Percentiles rank a stretch among this genome's conserved stretches.
phyloP scores from a whole-genome alignment of 495 filamentous ascomycete genomes.

The Schizothecium vesticola region DNA sequence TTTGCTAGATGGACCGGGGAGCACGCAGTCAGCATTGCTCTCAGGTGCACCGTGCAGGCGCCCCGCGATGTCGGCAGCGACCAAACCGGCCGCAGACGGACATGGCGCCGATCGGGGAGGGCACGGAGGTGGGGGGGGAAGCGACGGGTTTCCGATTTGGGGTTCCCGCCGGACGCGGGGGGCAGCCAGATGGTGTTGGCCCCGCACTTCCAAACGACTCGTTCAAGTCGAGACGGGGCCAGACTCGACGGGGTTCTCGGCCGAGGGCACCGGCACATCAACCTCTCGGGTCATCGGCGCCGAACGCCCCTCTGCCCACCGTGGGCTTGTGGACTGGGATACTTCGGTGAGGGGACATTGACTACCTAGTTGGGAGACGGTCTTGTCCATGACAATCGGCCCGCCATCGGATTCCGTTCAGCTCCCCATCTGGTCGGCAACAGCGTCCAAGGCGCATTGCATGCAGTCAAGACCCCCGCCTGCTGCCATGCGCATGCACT shows the following conservation, averaged over 20 bases:
- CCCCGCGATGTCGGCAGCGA: background rate
- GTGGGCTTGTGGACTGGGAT: background rate
- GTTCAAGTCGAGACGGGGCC: background rate
- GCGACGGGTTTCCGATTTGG: background rate
- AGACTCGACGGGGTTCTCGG: background rate
- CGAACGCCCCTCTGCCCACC: background rate
- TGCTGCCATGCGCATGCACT: background rate
- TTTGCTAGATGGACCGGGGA: background rate
- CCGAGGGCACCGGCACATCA: background rate
- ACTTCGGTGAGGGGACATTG: background rate
- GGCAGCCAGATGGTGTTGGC: background rate
- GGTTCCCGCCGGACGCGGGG: background rate
- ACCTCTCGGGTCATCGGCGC: background rate
- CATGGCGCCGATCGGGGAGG: background rate
- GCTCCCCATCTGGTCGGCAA: background rate
- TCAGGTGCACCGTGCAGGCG: background rate
- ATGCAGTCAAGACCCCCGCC: background rate
- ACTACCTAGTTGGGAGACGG: background rate
- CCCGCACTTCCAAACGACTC: background rate
- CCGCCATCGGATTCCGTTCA: background rate
- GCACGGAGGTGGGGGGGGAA: background rate
- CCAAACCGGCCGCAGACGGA: background rate
- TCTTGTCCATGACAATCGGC: background rate
- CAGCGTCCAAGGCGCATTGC: background rate
- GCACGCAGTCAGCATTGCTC: constrained; percentile 1